Evolutionary conservation across 2,329 filamentous ascomycete species (phyloP).

Genomic region (Talaromyces rugulosus): DNA sequence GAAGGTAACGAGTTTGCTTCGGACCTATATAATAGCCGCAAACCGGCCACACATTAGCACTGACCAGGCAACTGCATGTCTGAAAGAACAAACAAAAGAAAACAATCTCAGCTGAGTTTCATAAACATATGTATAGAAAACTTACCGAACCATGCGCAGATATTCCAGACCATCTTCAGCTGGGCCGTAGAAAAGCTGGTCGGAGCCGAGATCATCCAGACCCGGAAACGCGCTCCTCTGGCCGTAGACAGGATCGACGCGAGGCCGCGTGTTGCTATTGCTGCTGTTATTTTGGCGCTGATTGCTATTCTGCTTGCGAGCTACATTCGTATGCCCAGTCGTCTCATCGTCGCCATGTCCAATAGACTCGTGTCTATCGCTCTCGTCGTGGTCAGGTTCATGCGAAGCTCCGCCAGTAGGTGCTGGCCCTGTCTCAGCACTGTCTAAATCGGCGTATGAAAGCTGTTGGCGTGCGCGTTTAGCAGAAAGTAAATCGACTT

Average conservation of each 20-base stretch:
- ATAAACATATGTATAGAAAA: slow-evolving; percentile 12
- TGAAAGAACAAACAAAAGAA: slow-evolving; percentile 11
- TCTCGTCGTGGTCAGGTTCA: not conserved
- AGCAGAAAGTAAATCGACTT: slow-evolving; percentile 15
- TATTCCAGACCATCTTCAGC: slow-evolving; percentile 67
- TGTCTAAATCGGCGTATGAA: slow-evolving; percentile 9
- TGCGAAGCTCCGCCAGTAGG: not conserved
- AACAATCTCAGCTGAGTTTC: slow-evolving; percentile 24
- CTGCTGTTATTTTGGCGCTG: not conserved
- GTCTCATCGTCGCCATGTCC: not conserved
- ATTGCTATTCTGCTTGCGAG: slow-evolving; percentile 1
- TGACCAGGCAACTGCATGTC: slow-evolving; percentile 1
- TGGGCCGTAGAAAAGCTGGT: slow-evolving; percentile 64
- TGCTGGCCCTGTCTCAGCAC: not conserved
- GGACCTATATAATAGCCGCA: slow-evolving; percentile 48
- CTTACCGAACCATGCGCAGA: slow-evolving; percentile 67
- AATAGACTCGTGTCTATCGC: not conserved
- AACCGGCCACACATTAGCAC: slow-evolving; percentile 13
- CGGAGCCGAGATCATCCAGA: slow-evolving; percentile 45
- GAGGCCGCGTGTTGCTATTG: slow-evolving; percentile 28
- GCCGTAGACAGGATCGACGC: slow-evolving; percentile 62
- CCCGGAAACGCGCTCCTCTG: slow-evolving; percentile 69
- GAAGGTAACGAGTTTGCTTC: slow-evolving; percentile 72
- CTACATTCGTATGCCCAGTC: not conserved
- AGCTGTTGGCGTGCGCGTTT: slow-evolving; percentile 30